These are phyloP conservation scores for Dicorynia guianensis DNA, from an alignment of 306 rosid species.

Conservation along the genomic window DNA sequence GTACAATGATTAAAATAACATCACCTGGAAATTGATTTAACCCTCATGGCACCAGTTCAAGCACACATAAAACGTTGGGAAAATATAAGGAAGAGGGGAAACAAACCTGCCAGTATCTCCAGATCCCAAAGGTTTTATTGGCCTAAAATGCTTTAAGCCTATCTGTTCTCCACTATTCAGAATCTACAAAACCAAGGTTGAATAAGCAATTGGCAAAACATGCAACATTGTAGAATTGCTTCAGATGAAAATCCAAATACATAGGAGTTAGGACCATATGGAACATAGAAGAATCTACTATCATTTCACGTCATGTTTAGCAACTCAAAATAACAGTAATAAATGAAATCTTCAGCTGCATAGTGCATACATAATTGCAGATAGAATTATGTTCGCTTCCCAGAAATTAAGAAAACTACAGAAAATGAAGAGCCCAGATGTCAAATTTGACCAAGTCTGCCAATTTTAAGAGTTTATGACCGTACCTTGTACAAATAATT, in stretches of 20 bases:
- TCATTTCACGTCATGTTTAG: constrained; percentile 28
- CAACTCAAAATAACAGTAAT: constrained; percentile 1
- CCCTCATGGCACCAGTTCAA: constrained; percentile 4
- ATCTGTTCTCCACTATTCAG: constrained; percentile 75
- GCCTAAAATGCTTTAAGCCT: constrained; percentile 83
- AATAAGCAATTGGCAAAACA: constrained; percentile 36
- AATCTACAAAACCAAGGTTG: constrained; percentile 63
- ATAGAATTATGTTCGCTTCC: constrained; percentile 22
- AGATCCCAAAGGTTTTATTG: constrained; percentile 87
- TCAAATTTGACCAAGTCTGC: constrained; percentile 5
- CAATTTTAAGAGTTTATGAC: background rate
- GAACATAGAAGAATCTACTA: background rate
- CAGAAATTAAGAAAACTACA: background rate
- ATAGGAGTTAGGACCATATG: background rate
- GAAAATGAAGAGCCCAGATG: background rate
- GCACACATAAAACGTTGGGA: constrained; percentile 23
- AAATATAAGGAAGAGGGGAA: constrained; percentile 4
- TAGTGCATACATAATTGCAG: constrained; percentile 18
- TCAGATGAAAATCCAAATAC: constrained; percentile 35
- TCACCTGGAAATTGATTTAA: constrained; percentile 14
- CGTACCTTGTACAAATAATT: constrained; percentile 17
- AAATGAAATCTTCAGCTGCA: constrained; percentile 8
- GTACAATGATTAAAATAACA: background rate
- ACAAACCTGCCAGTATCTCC: constrained; percentile 97
- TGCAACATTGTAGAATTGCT: constrained; percentile 19